Conservation (phyloP, 2,329 filamentous ascomycete species). For the Lasiodiplodia gonubiensis region DNA sequence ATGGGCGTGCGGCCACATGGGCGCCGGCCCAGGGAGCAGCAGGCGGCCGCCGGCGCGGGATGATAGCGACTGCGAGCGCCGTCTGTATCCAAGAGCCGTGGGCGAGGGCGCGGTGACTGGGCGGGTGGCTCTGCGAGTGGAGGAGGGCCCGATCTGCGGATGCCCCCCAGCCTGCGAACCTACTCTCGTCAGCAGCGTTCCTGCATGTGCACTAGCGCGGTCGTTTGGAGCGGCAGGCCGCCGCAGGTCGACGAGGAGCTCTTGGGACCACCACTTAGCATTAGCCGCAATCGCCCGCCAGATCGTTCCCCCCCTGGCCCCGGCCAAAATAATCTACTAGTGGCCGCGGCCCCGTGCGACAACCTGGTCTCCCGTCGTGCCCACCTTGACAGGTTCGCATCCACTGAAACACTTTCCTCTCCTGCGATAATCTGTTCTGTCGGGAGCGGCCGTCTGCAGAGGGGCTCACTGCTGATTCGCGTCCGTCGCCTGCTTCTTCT, state of each 20-base stretch:
- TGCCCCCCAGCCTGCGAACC: too few species aligned
- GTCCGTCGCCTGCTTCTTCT: slow-evolving; percentile 14
- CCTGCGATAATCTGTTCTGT: slow-evolving; percentile 13
- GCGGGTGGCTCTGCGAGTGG: not conserved
- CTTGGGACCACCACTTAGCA: not conserved
- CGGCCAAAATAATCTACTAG: slow-evolving; percentile 9
- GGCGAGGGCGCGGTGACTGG: not conserved
- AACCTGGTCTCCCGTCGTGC: not conserved
- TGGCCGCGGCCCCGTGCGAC: slow-evolving; percentile 18
- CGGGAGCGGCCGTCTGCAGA: slow-evolving; percentile 24
- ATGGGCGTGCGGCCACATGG: slow-evolving; percentile 16
- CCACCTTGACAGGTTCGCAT: slow-evolving; percentile 20
- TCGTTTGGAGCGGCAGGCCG: too few species aligned
- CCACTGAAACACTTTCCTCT: slow-evolving; percentile 23
- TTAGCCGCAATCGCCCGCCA: slow-evolving; percentile 17
- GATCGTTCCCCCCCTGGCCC: slow-evolving; percentile 3
- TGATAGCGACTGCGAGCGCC: not conserved
- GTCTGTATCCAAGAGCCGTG: not conserved
- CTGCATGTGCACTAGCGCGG: not conserved
- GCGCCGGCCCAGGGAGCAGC: not conserved
- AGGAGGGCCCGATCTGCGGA: too few species aligned
- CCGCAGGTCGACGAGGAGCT: too few species aligned
- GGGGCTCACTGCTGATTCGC: slow-evolving; percentile 22
- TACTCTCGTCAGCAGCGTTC: not conserved
- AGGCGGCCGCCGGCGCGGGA: not conserved